Evolutionary conservation across 192 early-diverging fungal species (phyloP).

Genomic region (Backusella sp.): DNA sequence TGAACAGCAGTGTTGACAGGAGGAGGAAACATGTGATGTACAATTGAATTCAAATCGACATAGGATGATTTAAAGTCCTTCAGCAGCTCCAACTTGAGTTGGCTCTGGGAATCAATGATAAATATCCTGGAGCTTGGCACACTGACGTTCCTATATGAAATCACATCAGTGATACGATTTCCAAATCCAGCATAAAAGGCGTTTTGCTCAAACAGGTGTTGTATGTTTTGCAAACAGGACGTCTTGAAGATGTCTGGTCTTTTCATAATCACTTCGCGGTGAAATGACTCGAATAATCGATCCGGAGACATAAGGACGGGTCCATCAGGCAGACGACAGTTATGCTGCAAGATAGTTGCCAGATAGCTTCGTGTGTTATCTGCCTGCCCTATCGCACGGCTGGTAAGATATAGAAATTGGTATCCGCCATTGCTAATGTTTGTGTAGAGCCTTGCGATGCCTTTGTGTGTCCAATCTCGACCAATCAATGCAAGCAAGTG

Average conservation of each 20-base stretch:
- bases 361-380: slow-evolving; percentile 90
- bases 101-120: slow-evolving; percentile 90
- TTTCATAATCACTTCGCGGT: slow-evolving; percentile 91
- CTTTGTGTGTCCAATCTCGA: slow-evolving; percentile 96
- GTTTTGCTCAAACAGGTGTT: slow-evolving; percentile 80
- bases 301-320: slow-evolving; percentile 96
- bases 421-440: slow-evolving; percentile 94
- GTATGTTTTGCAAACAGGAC: slow-evolving; percentile 88
- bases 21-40: slow-evolving; percentile 96
- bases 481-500: slow-evolving; percentile 97
- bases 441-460: slow-evolving; percentile 95
- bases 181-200: slow-evolving; percentile 97
- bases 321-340: slow-evolving; percentile 88
- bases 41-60: slow-evolving; percentile 84
- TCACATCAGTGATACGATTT: slow-evolving; percentile 88
- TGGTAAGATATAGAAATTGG: slow-evolving; percentile 92
- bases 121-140: slow-evolving; percentile 93
- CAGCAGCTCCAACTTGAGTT: slow-evolving; percentile 88
- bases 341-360: slow-evolving; percentile 82
- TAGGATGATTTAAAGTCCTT: slow-evolving; percentile 85
- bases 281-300: slow-evolving; percentile 87
- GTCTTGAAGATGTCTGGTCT: slow-evolving; percentile 98
- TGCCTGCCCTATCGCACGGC: slow-evolving; percentile 91
- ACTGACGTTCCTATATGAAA: slow-evolving; percentile 91
- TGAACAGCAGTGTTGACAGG: slow-evolving; percentile 39